Percentiles rank a stretch among this genome's conserved stretches.
Conservation (phyloP, 805 yeast species). For the Yarrowia osloensis region DNA sequence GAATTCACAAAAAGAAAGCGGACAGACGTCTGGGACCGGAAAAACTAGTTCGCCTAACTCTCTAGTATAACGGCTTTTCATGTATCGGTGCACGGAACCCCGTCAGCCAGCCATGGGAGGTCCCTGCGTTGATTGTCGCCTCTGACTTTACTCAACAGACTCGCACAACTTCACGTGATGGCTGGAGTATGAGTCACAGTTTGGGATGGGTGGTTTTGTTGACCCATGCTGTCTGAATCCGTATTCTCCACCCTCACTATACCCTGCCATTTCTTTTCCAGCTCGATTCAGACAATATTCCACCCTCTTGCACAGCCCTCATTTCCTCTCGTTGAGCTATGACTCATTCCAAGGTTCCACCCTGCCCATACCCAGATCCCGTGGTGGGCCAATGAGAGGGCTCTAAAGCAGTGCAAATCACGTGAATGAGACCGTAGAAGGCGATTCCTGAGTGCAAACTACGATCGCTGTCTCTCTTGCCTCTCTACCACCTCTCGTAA, state of each 20-base stretch:
- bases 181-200: neutral
- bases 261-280: neutral
- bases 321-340: neutral
- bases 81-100: neutral
- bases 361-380: neutral
- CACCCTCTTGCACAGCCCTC: neutral
- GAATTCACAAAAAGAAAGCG: constrained; percentile 9
- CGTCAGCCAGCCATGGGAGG: neutral
- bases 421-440: neutral
- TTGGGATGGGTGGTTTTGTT: neutral
- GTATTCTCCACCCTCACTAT: neutral
- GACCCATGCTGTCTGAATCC: neutral
- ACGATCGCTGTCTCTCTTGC: neutral
- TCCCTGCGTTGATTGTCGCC: neutral
- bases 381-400: neutral
- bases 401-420: neutral
- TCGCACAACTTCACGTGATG: neutral
- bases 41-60: neutral
- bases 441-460: neutral
- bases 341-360: constrained; percentile 14
- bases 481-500: neutral
- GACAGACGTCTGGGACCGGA: neutral
- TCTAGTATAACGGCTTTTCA: neutral
- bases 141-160: neutral
- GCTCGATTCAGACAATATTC: neutral